phyloP scores from a whole-genome alignment of 1,139 yeast species.

The Saccharomyces hybrid region DNA sequence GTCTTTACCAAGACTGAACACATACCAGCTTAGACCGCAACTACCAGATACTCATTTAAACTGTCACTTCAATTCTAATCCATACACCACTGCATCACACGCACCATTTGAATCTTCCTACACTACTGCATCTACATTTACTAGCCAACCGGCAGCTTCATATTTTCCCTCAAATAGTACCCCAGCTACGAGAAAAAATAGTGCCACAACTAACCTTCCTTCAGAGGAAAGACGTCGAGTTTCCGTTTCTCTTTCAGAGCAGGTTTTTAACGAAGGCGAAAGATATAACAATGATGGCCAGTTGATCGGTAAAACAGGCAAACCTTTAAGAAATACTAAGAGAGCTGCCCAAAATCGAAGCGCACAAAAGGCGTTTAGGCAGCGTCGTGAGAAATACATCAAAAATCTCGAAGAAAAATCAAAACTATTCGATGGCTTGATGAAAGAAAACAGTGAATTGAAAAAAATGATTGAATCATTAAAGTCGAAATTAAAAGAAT shows the following conservation, averaged over 20 bases:
- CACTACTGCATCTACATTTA: neutral
- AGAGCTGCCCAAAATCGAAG: constrained; percentile 84
- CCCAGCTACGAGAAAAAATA: constrained; percentile 4
- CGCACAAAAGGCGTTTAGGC: constrained; percentile 84
- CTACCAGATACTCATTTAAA: neutral
- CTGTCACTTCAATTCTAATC: neutral
- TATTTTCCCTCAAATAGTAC: constrained; percentile 1
- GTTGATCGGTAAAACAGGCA: constrained; percentile 33
- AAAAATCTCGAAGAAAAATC: constrained; percentile 70
- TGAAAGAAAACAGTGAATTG: constrained; percentile 19
- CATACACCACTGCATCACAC: neutral
- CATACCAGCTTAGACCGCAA: neutral
- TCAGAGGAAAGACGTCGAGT: neutral
- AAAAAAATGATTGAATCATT: constrained; percentile 1
- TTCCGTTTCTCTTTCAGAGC: constrained; percentile 2
- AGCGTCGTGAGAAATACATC: constrained; percentile 67
- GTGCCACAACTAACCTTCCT: neutral
- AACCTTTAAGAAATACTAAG: constrained; percentile 56
- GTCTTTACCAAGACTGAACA: neutral
- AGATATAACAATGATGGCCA: constrained; percentile 18
- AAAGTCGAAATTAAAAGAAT: neutral
- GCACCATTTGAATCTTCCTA: neutral
- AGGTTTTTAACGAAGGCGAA: constrained; percentile 14
- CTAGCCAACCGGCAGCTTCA: neutral
- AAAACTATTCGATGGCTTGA: constrained; percentile 49